These are phyloP conservation scores for Chalciporus sphaerocephalus DNA, from an alignment of 768 basidiomycete species.

Conservation along the genomic window DNA sequence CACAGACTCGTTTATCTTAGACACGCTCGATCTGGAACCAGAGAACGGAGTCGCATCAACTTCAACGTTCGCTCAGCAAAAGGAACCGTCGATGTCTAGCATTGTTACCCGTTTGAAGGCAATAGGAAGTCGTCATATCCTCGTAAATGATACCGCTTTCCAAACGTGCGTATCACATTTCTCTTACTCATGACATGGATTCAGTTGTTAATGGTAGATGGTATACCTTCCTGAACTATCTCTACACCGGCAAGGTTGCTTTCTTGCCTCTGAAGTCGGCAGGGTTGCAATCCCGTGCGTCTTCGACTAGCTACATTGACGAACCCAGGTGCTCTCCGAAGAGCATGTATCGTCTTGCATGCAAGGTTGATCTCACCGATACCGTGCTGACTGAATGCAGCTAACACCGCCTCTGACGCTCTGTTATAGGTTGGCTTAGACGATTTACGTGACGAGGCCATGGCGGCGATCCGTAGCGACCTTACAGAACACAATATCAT, in stretches of 20 bases:
- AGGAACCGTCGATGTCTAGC: too few relatives aligned
- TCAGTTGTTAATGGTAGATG: slow-evolving; percentile 21
- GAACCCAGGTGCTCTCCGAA: slow-evolving; percentile 36
- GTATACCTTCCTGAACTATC: slow-evolving; percentile 36
- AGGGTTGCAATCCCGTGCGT: background rate
- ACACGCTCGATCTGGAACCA: background rate
- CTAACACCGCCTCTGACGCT: too few relatives aligned
- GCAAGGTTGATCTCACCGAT: too few relatives aligned
- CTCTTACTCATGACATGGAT: background rate
- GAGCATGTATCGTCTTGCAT: slow-evolving; percentile 43
- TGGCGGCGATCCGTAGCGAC: slow-evolving; percentile 10
- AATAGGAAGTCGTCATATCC: slow-evolving; percentile 14
- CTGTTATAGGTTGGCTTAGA: slow-evolving; percentile 19
- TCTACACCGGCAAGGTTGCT: slow-evolving; percentile 34
- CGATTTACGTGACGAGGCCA: slow-evolving; percentile 13
- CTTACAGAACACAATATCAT: slow-evolving; percentile 25
- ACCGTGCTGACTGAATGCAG: too few relatives aligned
- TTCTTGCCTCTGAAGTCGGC: slow-evolving; percentile 30
- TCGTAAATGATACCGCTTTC: slow-evolving; percentile 24
- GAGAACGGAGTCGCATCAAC: background rate
- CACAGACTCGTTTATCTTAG: background rate
- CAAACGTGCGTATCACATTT: slow-evolving; percentile 16
- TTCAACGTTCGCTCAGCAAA: background rate
- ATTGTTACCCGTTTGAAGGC: background rate
- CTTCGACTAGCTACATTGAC: background rate